Percentiles rank a stretch among this genome's conserved stretches.
These are phyloP conservation scores for Nakazawaea siamensis DNA, from an alignment of 805 yeast species.

Conservation along the genomic window DNA sequence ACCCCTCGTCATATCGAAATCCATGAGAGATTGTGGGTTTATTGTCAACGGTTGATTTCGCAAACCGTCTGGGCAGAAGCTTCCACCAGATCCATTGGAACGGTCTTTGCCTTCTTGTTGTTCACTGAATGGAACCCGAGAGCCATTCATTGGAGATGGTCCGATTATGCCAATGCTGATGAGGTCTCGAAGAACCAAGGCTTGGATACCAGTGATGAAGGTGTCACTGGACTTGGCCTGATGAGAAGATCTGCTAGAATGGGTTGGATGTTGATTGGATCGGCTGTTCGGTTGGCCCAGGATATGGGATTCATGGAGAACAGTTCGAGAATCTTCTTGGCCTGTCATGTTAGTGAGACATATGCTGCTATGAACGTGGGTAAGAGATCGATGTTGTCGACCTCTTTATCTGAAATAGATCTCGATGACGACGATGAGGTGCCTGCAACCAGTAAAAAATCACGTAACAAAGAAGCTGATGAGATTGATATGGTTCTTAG, in stretches of 20 bases:
- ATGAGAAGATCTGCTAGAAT: conserved; percentile 80
- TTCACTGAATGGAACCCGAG: conserved; percentile 96
- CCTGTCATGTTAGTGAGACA: conserved; percentile 80
- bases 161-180: conserved; percentile 62
- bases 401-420: conserved; percentile 61
- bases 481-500: conserved; percentile 15
- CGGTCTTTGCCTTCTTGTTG: conserved; percentile 73
- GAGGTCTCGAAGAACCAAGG: conserved; percentile 13
- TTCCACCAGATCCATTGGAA: conserved; percentile 77
- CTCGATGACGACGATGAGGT: conserved; percentile 34
- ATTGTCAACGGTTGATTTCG: conserved; percentile 73
- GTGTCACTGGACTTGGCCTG: conserved; percentile 71
- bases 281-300: conserved; percentile 79
- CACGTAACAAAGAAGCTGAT: conserved; percentile 8
- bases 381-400: conserved; percentile 68
- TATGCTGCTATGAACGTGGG: conserved; percentile 77
- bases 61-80: conserved; percentile 95
- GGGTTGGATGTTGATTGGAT: conserved; percentile 92
- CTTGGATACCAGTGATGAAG: conserved; percentile 25
- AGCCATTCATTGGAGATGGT: conserved; percentile 84
- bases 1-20: conserved; percentile 42
- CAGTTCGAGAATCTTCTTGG: conserved; percentile 66
- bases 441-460: background rate
- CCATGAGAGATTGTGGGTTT: conserved; percentile 78
- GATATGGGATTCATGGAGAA: conserved; percentile 76